Evolutionary conservation across 305 asterid genomes (phyloP), one percentile per base, ranked within the genome.

Genomic region (Euphrasia arctica): DNA sequence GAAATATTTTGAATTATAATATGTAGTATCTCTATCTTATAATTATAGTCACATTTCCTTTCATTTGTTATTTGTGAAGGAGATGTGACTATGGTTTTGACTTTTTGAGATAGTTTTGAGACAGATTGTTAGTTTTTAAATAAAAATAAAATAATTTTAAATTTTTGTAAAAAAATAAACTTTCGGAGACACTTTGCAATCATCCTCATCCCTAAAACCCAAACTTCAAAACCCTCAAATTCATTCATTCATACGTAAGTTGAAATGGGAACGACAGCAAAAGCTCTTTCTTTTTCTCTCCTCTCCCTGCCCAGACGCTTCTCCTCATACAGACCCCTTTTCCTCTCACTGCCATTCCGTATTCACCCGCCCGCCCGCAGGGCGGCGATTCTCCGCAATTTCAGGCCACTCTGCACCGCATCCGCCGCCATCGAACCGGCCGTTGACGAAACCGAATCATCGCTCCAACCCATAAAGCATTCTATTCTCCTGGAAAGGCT

Each of bases 401-500:
- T 81, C 86, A 75, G 90, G 36, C 85, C 96, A n/a, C 79, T 89
- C 22, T 89, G 84, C 73, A 77, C 88, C 61, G 65, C 83, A 60
- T 55, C 79, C 60, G 6, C 80, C 61, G 59, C 86, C 49, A 5
- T 83, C 7, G 50, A 63, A 15, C 13, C 85, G 9, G 77, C 59
- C 54, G 4, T 65, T 12, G 75, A 62, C 9, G 84, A 82, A 36
- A 28, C 68, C 3, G 78, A 75, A 32, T 31, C 81, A 9, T 64
- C 6, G 34, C 59, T 84, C 18, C 80, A 85, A 42, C 87, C 96
- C 58, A 7, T 78, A n/a, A 93, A 86, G 74, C 97, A 90, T 77
- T 83, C 95, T 2, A 81, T 90, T 67, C 90, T 93, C 5, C 47
- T 93, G 42, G 95, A 93, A 73, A 80, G 89, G 51, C 87, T 93